phyloP scores from a whole-genome alignment of 345 rosid genomes.

The Syzygium aqueum region DNA sequence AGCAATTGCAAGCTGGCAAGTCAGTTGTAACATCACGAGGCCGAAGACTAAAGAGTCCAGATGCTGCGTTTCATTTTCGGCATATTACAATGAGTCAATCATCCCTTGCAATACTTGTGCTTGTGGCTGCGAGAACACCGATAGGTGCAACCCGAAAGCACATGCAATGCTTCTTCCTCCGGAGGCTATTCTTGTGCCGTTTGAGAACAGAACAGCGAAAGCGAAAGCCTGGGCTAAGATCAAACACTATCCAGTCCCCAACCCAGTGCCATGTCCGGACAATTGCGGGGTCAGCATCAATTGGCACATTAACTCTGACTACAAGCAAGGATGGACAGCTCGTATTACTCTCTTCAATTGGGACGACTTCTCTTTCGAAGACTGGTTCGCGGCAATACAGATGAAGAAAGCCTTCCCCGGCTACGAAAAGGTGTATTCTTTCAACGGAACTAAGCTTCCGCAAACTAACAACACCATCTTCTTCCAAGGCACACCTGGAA shows the following conservation, averaged over 20 bases:
- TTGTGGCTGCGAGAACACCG: slow-evolving; percentile 57
- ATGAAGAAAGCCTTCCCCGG: slow-evolving; percentile 54
- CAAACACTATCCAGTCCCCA: slow-evolving; percentile 39
- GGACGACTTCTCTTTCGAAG: slow-evolving; percentile 43
- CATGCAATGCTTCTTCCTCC: slow-evolving; percentile 62
- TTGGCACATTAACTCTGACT: slow-evolving; percentile 79
- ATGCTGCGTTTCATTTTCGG: slow-evolving; percentile 95
- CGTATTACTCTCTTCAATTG: slow-evolving; percentile 80
- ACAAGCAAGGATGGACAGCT: slow-evolving; percentile 71
- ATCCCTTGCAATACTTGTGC: slow-evolving; percentile 92
- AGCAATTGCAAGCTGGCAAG: slow-evolving; percentile 73
- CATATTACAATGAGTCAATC: slow-evolving; percentile 66
- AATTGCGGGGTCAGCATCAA: slow-evolving; percentile 93
- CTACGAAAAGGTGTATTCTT: slow-evolving; percentile 67
- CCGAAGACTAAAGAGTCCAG: slow-evolving; percentile 45
- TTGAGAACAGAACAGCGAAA: slow-evolving; percentile 55
- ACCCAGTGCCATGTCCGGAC: slow-evolving; percentile 74
- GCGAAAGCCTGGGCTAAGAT: slow-evolving; percentile 72
- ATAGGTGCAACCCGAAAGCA: slow-evolving; percentile 40
- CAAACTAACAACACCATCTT: slow-evolving; percentile 41
- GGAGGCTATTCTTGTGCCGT: slow-evolving; percentile 71
- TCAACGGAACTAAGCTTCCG: slow-evolving; percentile 59
- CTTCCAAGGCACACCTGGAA: slow-evolving; percentile 57
- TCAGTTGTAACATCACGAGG: slow-evolving; percentile 69
- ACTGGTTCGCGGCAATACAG: slow-evolving; percentile 68